Conservation (phyloP, 495 filamentous ascomycete genomes). For the Trichoderma orchidacearum region DNA sequence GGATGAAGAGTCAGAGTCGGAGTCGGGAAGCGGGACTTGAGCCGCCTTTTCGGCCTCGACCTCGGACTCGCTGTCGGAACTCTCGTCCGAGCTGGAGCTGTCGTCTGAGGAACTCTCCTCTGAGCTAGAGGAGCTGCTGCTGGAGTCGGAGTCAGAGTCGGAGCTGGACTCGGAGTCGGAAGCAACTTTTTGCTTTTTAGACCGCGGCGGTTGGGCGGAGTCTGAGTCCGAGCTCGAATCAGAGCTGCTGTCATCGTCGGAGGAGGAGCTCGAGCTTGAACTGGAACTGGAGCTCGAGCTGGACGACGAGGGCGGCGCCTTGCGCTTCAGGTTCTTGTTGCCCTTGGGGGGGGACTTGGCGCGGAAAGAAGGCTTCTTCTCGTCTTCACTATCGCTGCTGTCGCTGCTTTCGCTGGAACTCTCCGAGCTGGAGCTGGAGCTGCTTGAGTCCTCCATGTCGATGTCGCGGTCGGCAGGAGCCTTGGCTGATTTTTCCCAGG, state of each 20-base stretch:
- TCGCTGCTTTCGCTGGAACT: constrained; percentile 32
- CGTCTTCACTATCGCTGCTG: constrained; percentile 14
- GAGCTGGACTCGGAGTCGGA: constrained; percentile 9
- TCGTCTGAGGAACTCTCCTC: constrained; percentile 14
- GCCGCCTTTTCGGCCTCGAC: constrained; percentile 34
- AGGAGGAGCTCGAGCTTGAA: constrained; percentile 24
- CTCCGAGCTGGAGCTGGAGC: constrained; percentile 22
- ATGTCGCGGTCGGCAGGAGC: constrained; percentile 38
- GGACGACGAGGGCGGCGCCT: constrained; percentile 37
- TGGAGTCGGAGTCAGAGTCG: constrained; percentile 13
- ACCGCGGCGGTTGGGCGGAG: constrained; percentile 11
- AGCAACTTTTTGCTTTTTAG: constrained; percentile 16
- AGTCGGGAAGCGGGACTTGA: constrained; percentile 36
- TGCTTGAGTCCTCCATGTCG: constrained; percentile 42
- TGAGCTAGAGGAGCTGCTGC: constrained; percentile 1
- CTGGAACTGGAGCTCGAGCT: constrained; percentile 30
- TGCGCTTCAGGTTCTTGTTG: constrained; percentile 45
- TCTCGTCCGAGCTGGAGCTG: constrained; percentile 24
- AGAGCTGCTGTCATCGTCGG: constrained; percentile 21
- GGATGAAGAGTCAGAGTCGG: constrained; percentile 20
- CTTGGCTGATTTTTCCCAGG: constrained; percentile 41
- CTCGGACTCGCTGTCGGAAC: constrained; percentile 21
- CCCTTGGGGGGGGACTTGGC: constrained; percentile 5
- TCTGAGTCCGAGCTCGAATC: constrained; percentile 24
- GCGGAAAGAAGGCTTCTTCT: constrained; percentile 21